Base-by-base conservation (phyloP, 164 flowering plant species). In the Malania oleifera region DNA sequence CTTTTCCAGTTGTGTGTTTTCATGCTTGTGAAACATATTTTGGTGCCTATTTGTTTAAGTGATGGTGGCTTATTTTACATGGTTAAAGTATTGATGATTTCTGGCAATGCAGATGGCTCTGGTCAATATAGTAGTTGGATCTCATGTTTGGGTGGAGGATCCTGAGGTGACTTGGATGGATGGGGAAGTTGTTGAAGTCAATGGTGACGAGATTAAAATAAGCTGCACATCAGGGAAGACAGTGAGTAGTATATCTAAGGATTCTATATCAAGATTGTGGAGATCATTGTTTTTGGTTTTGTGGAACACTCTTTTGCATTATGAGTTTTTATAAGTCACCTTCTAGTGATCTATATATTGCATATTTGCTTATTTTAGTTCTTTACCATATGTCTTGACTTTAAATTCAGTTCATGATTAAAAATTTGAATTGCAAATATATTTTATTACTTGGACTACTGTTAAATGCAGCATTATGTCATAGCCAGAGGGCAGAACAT, bases 81-180 rank as follows among this genome's bases (percentile, higher is more conserved):
- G 3, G 18, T 44, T 20, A 48, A 60, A 40, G 31, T 20, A 15
- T 23, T 58, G 20, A n/a, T 27, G 2, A 60, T 47, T 31, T n/a
- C 10, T 65, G 40, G 3, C 25, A 31, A 4, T 59, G 67, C 80
- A 85, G 95, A 77, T 77, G 70, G 65, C 80, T 75, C 46, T 74
- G 43, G 61, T 38, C 52, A 77, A 62, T 52, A 52, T 80, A 20
- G 51, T 47, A 7, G 87, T 83, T 47, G 95, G 97, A 53, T 81
- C 91, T 70, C 73, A 52, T 49, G 95, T 86, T 54, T 90, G 97
- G 97, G 84, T 80, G 71, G 91, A 82, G 74, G 97, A 90, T 74
- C 76, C 84, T 28, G 89, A 80, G 26, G 80, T 12, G 49, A 80
- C 93, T 65, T 90, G 97, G 97, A 67, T 80, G 53, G 97, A 87